Evolutionary conservation across 495 filamentous ascomycete species (phyloP).

Genomic region (Evansstolkia leycettana): DNA sequence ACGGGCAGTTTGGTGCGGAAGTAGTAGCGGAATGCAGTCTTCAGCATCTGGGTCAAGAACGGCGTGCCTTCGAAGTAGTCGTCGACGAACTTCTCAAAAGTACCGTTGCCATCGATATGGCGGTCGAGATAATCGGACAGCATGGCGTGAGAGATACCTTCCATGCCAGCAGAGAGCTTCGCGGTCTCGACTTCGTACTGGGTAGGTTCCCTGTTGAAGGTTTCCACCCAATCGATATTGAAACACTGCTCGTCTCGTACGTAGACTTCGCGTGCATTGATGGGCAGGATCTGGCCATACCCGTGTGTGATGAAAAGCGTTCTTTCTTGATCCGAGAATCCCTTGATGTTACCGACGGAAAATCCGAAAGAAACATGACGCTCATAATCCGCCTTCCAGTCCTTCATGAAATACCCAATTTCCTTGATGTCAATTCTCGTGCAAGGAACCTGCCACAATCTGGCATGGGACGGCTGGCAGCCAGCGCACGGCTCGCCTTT

Average conservation of each 20-base stretch:
- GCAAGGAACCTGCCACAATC: slow-evolving; percentile 90
- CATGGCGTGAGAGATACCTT: slow-evolving; percentile 63
- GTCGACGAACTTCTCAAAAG: slow-evolving; percentile 81
- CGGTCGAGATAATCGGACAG: slow-evolving; percentile 83
- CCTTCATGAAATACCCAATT: slow-evolving; percentile 94
- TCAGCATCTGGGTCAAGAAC: slow-evolving; percentile 85
- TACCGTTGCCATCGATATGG: slow-evolving; percentile 67
- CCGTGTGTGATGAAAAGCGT: slow-evolving; percentile 78
- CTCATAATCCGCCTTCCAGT: slow-evolving; percentile 92
- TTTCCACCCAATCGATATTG: slow-evolving; percentile 81
- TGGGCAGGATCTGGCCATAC: slow-evolving; percentile 77
- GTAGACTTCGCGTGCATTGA: slow-evolving; percentile 81
- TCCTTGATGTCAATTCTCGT: slow-evolving; percentile 96
- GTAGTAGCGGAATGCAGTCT: slow-evolving; percentile 86
- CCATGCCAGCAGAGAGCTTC: slow-evolving; percentile 70
- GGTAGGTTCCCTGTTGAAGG: slow-evolving; percentile 54
- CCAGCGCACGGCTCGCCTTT: slow-evolving; percentile 88
- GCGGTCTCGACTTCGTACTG: slow-evolving; percentile 77
- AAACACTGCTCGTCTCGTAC: slow-evolving; percentile 89
- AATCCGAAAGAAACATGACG: slow-evolving; percentile 76
- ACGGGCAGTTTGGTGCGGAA: slow-evolving; percentile 69
- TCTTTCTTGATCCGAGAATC: slow-evolving; percentile 69
- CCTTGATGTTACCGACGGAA: slow-evolving; percentile 86
- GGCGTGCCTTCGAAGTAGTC: slow-evolving; percentile 88
- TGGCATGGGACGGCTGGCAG: slow-evolving; percentile 83